Percentiles rank a stretch among this genome's conserved stretches.
phyloP scores from a whole-genome alignment of 768 basidiomycete species.

The Punctularia strigosozonata region DNA sequence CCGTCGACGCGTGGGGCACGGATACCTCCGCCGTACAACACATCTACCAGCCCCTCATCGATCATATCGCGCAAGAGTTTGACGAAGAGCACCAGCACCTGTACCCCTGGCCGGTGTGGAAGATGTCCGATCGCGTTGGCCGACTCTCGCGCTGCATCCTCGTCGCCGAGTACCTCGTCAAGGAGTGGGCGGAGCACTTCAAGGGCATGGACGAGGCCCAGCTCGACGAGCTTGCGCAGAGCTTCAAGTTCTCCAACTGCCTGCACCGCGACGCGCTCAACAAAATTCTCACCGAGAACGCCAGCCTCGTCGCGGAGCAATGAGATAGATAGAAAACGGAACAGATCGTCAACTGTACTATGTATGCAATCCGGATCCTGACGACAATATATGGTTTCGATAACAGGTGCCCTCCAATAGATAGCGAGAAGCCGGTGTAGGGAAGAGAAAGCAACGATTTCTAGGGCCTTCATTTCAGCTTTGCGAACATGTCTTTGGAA shows the following conservation, averaged over 20 bases:
- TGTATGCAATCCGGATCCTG: slow-evolving; percentile 15
- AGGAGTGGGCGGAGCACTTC: slow-evolving; percentile 67
- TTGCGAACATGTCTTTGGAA: slow-evolving; percentile 67
- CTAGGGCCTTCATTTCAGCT: slow-evolving; percentile 42
- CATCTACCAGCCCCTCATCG: slow-evolving; percentile 53
- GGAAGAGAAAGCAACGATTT: too few species aligned
- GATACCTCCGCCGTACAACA: slow-evolving; percentile 43
- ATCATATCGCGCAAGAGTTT: slow-evolving; percentile 49
- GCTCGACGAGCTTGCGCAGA: slow-evolving; percentile 63
- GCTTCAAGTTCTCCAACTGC: slow-evolving; percentile 65
- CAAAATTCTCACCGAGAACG: slow-evolving; percentile 33
- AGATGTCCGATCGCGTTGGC: slow-evolving; percentile 37
- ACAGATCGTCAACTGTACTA: too few species aligned
- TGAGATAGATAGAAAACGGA: too few species aligned
- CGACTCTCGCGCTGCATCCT: slow-evolving; percentile 57
- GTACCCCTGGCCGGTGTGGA: slow-evolving; percentile 59
- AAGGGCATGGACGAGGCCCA: slow-evolving; percentile 43
- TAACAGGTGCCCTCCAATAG: too few species aligned
- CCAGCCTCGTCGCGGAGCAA: slow-evolving; percentile 8
- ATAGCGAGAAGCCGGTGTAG: too few species aligned
- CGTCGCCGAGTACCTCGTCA: slow-evolving; percentile 57
- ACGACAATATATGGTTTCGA: slow-evolving; percentile 8
- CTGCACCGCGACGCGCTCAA: slow-evolving; percentile 58
- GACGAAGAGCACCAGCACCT: slow-evolving; percentile 36
- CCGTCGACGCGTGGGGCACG: slow-evolving; percentile 70